Evolutionary conservation across 768 basidiomycete species (phyloP).

Genomic region (Lepiota brunneoincarnata): DNA sequence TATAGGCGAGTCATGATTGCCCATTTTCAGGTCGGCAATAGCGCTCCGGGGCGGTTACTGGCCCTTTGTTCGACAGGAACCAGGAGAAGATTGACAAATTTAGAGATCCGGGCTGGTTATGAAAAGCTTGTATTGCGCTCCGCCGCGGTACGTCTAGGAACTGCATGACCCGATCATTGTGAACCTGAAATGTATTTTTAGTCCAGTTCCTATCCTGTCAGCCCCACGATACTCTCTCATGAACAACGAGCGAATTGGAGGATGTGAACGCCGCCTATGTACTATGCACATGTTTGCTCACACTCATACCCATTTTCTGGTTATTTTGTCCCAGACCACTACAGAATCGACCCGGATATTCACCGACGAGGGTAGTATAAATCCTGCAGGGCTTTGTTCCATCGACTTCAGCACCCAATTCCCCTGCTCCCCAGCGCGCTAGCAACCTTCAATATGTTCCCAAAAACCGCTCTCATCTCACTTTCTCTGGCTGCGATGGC

Average conservation of each 20-base stretch:
- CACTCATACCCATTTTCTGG: slow-evolving; percentile 6
- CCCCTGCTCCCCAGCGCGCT: not conserved
- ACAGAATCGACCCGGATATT: slow-evolving; percentile 1
- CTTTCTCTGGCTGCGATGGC: slow-evolving; percentile 25
- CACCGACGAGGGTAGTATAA: slow-evolving; percentile 4
- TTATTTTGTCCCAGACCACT: not conserved
- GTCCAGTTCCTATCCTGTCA: not conserved
- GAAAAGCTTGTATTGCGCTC: not conserved
- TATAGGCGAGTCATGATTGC: no score
- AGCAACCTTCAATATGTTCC: slow-evolving; percentile 1
- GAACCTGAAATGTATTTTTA: slow-evolving; percentile 1
- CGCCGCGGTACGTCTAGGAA: slow-evolving; percentile 1
- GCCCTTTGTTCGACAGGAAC: no score
- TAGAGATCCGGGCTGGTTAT: not conserved
- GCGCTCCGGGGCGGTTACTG: no score
- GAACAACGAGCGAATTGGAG: not conserved
- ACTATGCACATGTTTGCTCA: not conserved
- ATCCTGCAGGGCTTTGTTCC: not conserved
- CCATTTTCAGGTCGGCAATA: no score
- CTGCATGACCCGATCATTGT: not conserved
- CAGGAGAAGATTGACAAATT: no score
- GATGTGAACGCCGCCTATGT: not conserved
- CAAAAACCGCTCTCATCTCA: not conserved
- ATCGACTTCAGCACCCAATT: not conserved
- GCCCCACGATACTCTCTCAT: not conserved